A percentile compares a stretch with the other conserved stretches of the same genome.
Evolutionary conservation across 129 eudicot genomes (phyloP).

Genomic region (Flaveria linearis): DNA sequence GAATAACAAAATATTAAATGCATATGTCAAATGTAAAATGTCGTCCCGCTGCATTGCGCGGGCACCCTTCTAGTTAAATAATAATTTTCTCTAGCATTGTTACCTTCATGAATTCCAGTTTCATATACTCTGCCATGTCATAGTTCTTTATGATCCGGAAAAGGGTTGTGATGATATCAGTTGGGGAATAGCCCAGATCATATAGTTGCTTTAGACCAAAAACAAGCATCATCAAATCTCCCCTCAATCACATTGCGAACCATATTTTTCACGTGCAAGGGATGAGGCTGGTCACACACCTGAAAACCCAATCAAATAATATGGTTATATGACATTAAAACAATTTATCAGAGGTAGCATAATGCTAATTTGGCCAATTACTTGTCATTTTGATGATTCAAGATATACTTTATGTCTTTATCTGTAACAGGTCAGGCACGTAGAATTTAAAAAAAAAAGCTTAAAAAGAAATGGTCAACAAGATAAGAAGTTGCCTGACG

Average conservation of each 20-base stretch:
- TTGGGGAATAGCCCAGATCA: constrained; percentile 96
- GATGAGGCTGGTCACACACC: constrained; percentile 99
- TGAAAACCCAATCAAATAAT: constrained; percentile 28
- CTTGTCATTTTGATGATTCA: neutral
- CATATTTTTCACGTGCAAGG: constrained; percentile 92
- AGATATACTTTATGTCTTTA: neutral
- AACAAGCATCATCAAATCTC: constrained; percentile 91
- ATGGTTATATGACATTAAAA: neutral
- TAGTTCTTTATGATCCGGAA: constrained; percentile 93
- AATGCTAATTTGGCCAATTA: neutral
- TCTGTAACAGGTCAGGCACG: neutral
- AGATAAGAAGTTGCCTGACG: neutral
- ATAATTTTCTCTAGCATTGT: neutral
- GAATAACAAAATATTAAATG: too few species aligned
- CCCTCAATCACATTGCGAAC: constrained; percentile 87
- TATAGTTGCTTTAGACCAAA: constrained; percentile 84
- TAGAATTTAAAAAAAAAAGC: neutral
- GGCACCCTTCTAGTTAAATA: too few species aligned
- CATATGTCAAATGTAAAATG: too few species aligned
- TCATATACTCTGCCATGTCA: constrained; percentile 93
- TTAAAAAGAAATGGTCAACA: neutral
- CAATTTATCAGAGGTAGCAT: neutral
- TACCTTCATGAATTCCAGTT: constrained; percentile 99
- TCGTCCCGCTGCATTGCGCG: too few species aligned
- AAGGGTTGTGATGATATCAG: constrained; percentile 95